Evolutionary conservation across 2,329 filamentous ascomycete genomes (phyloP), one percentile per base, ranked within the genome.

Genomic region (Dothideomycetes sp.): DNA sequence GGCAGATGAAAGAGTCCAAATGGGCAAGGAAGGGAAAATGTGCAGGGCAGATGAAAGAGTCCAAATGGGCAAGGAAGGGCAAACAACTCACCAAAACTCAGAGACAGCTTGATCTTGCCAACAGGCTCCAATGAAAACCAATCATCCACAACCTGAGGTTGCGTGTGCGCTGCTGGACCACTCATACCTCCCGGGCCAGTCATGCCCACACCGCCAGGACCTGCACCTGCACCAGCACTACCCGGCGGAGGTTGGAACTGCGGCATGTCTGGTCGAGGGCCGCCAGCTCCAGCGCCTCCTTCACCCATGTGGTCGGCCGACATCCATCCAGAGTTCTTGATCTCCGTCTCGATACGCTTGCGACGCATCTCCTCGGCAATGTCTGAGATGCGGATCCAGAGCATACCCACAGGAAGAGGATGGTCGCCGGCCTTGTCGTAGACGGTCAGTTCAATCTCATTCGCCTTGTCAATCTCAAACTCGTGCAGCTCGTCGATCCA

Each of bases 101-200:
- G 75, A 31, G 84, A 84, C 32, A 98, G 72, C 50, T 95, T 84
- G 45, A 98, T 91, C 45, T 88, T 81, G 36, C 91, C 91, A 14
- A 88, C 84, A 2, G 91, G 91, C 61, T 98, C 91, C 33, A 98
- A 71, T 40, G 91, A 91, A 64, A 98, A 98, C 91, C 91, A 98
- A 15, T 85, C 82, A 49, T 95, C 88, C 45, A 98, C 85, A 49
- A 73, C 49, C 63, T 75, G 52, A 57, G 72, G 53, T 60, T 67
- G 61, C 62, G 72, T 49, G 67, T 75, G 53, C 62, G 74, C 61
- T 29, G 61, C 57, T 14, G 66, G 55, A 14, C 60, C 65, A 18
- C 55, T 52, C 12, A 7, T 7, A 12, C 22, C 22, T 27, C 22
- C 22, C 12, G 22, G 12, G 22, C 22, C 12, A 12, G 7, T 27